Conservation (phyloP, 352 stramenopile genomes). For the Phytophthora citrophthora region DNA sequence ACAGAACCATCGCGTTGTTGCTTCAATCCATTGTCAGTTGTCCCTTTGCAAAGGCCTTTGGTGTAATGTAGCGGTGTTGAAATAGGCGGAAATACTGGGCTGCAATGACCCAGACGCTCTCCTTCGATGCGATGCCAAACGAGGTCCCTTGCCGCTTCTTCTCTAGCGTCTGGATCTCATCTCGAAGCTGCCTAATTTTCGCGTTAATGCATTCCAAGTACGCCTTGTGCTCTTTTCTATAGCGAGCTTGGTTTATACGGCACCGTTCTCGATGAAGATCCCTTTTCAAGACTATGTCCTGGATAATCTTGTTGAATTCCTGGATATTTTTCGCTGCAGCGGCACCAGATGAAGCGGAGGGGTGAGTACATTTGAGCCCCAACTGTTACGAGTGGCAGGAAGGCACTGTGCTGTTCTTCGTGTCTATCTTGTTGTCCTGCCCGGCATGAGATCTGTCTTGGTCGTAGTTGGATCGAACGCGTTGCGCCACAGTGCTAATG, state of each 20-base stretch:
- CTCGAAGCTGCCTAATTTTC: constrained; percentile 21
- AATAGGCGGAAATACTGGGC: constrained; percentile 23
- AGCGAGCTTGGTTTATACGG: constrained; percentile 42
- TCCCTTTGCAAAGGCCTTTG: not conserved
- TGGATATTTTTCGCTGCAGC: no score
- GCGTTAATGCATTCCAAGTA: constrained; percentile 18
- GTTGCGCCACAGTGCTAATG: constrained; percentile 1
- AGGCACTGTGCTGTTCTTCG: not conserved
- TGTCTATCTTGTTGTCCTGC: not conserved
- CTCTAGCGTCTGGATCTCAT: constrained; percentile 30
- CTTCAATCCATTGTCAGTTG: no score
- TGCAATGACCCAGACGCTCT: constrained; percentile 13
- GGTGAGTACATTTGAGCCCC: not conserved
- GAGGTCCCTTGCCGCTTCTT: constrained; percentile 11
- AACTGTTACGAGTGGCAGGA: not conserved
- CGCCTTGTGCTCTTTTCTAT: constrained; percentile 37
- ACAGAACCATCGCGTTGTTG: no score
- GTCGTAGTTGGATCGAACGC: not conserved
- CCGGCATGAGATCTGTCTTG: not conserved
- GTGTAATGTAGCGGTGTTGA: constrained; percentile 16
- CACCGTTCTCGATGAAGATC: constrained; percentile 40
- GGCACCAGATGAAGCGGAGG: no score
- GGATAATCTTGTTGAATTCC: constrained; percentile 1
- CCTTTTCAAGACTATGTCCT: not conserved
- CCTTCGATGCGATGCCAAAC: not conserved